These are phyloP conservation scores for Ogataea degrootiae DNA, from an alignment of 805 yeast genomes.

Conservation along the genomic window DNA sequence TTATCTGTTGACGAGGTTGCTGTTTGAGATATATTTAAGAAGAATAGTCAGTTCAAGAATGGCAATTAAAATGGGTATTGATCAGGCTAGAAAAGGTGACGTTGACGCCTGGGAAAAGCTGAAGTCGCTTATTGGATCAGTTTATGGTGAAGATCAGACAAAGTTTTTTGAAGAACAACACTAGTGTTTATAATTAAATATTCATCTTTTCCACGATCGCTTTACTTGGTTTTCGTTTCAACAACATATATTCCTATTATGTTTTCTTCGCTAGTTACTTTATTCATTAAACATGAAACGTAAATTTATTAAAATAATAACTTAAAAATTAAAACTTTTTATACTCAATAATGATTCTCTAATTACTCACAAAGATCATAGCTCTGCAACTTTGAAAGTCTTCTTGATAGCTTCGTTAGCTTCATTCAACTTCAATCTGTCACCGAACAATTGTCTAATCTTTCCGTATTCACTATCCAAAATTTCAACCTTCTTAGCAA, in stretches of 20 bases:
- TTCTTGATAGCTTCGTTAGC: constrained; percentile 18
- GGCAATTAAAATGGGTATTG: constrained; percentile 23
- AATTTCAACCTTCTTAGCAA: constrained; percentile 17
- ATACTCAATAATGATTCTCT: no score
- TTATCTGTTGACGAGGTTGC: constrained; percentile 21
- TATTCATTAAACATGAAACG: no score
- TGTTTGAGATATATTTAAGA: constrained; percentile 29
- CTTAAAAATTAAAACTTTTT: no score
- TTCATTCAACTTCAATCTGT: constrained; percentile 18
- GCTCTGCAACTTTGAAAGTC: neutral
- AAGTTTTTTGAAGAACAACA: constrained; percentile 19
- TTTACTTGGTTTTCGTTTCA: neutral
- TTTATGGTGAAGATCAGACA: constrained; percentile 36
- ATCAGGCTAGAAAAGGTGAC: constrained; percentile 16
- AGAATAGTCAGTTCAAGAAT: constrained; percentile 28
- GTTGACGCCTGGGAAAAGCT: constrained; percentile 35
- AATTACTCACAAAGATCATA: neutral
- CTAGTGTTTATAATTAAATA: neutral
- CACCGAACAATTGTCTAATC: constrained; percentile 21
- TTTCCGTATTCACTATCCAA: constrained; percentile 19
- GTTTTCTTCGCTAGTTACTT: no score
- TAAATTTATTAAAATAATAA: no score
- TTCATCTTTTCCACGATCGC: neutral
- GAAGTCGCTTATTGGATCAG: constrained; percentile 48
- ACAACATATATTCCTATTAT: no score